These are phyloP conservation scores for Pestalotiopsis sp. DNA, from an alignment of 2,329 filamentous ascomycete genomes.

Conservation along the genomic window DNA sequence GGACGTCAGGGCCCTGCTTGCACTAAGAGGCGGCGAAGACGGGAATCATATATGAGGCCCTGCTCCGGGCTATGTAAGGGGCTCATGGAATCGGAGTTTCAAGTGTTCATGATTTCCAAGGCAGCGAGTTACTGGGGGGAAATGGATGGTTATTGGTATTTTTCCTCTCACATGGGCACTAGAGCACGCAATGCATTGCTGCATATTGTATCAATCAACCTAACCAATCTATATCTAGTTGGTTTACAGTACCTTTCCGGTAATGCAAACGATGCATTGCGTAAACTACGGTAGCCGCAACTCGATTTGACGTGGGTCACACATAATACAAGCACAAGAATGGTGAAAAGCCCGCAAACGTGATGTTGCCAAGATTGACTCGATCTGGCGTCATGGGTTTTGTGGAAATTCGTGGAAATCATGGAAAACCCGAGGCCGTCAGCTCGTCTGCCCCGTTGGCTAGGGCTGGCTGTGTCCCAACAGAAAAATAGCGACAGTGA, in stretches of 20 bases:
- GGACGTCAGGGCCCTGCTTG: slow-evolving; percentile 88
- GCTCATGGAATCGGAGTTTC: slow-evolving; percentile 2
- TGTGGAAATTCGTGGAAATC: not conserved
- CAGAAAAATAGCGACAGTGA: not conserved
- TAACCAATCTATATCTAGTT: not conserved
- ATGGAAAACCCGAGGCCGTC: too few relatives aligned
- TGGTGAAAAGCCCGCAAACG: not conserved
- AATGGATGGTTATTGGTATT: slow-evolving; percentile 2
- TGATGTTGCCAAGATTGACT: not conserved
- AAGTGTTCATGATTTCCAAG: slow-evolving; percentile 11
- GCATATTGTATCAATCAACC: not conserved
- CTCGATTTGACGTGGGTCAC: not conserved
- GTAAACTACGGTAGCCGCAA: not conserved
- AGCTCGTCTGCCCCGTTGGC: not conserved
- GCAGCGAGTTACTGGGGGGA: not conserved
- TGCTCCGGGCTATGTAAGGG: not conserved
- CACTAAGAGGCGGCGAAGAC: slow-evolving; percentile 83
- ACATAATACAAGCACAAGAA: not conserved
- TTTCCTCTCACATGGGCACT: slow-evolving; percentile 4
- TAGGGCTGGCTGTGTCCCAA: not conserved
- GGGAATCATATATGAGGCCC: slow-evolving; percentile 47
- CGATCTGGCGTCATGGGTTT: not conserved
- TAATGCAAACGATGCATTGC: not conserved
- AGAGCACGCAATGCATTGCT: slow-evolving; percentile 10
- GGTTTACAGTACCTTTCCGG: not conserved